These are phyloP conservation scores for Leccinum subtestaceum DNA, from an alignment of 768 basidiomycete genomes.

Conservation along the genomic window DNA sequence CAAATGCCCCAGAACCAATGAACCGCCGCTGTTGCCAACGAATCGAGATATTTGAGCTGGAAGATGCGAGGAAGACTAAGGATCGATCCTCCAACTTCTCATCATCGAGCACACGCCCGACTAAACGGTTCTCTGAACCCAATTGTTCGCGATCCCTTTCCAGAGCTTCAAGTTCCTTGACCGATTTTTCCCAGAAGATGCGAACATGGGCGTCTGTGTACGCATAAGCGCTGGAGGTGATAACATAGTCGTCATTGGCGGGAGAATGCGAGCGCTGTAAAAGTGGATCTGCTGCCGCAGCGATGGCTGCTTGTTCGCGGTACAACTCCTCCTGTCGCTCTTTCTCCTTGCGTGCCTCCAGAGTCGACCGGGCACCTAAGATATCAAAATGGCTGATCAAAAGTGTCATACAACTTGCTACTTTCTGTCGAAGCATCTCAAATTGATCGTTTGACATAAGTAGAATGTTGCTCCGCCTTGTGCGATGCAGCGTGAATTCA, in stretches of 20 bases:
- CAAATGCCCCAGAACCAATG: conserved; percentile 98
- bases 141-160: conserved; percentile 62
- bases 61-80: conserved; percentile 89
- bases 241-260: conserved; percentile 35
- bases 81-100: conserved; percentile 93
- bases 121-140: conserved; percentile 66
- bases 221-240: conserved; percentile 33
- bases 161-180: conserved; percentile 56
- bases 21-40: conserved; percentile 98
- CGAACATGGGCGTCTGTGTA: conserved; percentile 66
- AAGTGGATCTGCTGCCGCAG: conserved; percentile 47
- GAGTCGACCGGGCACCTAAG: conserved; percentile 84
- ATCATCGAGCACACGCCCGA: conserved; percentile 92
- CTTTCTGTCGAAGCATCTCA: conserved; percentile 83
- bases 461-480: conserved; percentile 83
- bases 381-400: conserved; percentile 98
- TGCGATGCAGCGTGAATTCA: conserved; percentile 87
- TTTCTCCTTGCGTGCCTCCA: conserved; percentile 87
- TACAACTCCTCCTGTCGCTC: conserved; percentile 71
- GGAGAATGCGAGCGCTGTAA: conserved; percentile 40
- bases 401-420: conserved; percentile 95
- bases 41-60: conserved; percentile 92
- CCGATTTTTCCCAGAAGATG: conserved; percentile 71
- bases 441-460: conserved; percentile 89
- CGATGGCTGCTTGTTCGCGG: conserved; percentile 51